Evolutionary conservation across 805 yeast species (phyloP).

Genomic region (Spencermartinsiella europaea): DNA sequence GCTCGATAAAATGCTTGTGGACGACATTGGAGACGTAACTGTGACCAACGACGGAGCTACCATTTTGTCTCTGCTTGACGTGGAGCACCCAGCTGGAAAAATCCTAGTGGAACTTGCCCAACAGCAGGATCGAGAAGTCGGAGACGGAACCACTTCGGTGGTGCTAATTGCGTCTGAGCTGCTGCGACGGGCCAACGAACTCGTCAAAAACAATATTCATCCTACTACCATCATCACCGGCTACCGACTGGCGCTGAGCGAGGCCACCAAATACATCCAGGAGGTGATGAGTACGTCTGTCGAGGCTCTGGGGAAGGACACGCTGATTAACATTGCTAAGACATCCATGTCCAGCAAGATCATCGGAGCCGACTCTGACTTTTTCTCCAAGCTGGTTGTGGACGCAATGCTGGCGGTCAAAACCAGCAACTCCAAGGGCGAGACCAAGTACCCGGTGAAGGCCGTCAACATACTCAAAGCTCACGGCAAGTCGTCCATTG

Average conservation of each 20-base stretch:
- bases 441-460: conserved; percentile 88
- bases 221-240: conserved; percentile 98
- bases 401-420: conserved; percentile 94
- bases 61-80: conserved; percentile 81
- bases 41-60: conserved; percentile 99
- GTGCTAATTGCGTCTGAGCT: conserved; percentile 92
- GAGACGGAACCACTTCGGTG: conserved; percentile 97
- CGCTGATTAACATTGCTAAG: conserved; percentile 85
- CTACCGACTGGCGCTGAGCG: conserved; percentile 86
- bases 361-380: conserved; percentile 89
- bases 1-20: conserved; percentile 95
- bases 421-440: conserved; percentile 84
- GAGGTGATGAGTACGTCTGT: conserved; percentile 82
- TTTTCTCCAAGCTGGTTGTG: conserved; percentile 85
- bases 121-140: conserved; percentile 98
- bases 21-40: conserved; percentile 97
- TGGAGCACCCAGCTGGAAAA: conserved; percentile 98
- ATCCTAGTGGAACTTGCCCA: conserved; percentile 95
- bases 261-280: conserved; percentile 79
- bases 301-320: conserved; percentile 71
- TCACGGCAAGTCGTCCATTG: conserved; percentile 88
- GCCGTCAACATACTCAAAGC: conserved; percentile 95
- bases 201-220: conserved; percentile 88
- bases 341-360: conserved; percentile 97
- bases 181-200: conserved; percentile 88